A percentile compares a stretch with the other conserved stretches of the same genome.
These are phyloP conservation scores for Nigrospora oryzae DNA, from an alignment of 2,329 filamentous ascomycete species.

Conservation along the genomic window DNA sequence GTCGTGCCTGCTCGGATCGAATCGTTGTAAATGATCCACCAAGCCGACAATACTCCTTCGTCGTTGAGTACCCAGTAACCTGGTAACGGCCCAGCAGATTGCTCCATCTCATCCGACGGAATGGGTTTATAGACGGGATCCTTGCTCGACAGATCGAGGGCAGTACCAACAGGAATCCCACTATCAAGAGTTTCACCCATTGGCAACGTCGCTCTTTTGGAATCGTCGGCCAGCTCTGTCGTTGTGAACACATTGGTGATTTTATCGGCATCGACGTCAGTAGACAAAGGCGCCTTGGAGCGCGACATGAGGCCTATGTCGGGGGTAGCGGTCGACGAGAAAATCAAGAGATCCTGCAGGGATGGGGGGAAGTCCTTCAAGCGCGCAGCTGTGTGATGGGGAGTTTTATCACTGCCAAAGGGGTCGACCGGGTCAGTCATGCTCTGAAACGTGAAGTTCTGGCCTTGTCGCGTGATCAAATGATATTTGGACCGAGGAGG, in stretches of 20 bases:
- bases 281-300: conserved; percentile 59
- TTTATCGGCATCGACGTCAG: conserved; percentile 47
- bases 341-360: conserved; percentile 71
- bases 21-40: conserved; percentile 90
- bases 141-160: conserved; percentile 74
- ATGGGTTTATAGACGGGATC: conserved; percentile 75
- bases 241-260: conserved; percentile 65
- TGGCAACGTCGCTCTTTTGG: conserved; percentile 66
- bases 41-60: conserved; percentile 74
- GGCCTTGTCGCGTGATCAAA: conserved; percentile 61
- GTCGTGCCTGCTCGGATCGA: conserved; percentile 67
- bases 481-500: conserved; percentile 65
- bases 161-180: conserved; percentile 70
- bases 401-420: conserved; percentile 56
- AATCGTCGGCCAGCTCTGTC: conserved; percentile 65
- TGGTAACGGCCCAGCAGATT: conserved; percentile 74
- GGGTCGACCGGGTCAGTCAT: conserved; percentile 67
- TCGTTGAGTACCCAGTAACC: conserved; percentile 81
- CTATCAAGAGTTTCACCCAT: conserved; percentile 60
- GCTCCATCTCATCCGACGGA: conserved; percentile 65
- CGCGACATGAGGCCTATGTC: conserved; percentile 74
- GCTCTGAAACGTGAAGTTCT: conserved; percentile 63
- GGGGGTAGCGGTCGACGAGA: conserved; percentile 71
- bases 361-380: conserved; percentile 74
- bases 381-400: conserved; percentile 71